Evolutionary conservation across 2,329 filamentous ascomycete species (phyloP).

Genomic region (Aspergillus sp.): DNA sequence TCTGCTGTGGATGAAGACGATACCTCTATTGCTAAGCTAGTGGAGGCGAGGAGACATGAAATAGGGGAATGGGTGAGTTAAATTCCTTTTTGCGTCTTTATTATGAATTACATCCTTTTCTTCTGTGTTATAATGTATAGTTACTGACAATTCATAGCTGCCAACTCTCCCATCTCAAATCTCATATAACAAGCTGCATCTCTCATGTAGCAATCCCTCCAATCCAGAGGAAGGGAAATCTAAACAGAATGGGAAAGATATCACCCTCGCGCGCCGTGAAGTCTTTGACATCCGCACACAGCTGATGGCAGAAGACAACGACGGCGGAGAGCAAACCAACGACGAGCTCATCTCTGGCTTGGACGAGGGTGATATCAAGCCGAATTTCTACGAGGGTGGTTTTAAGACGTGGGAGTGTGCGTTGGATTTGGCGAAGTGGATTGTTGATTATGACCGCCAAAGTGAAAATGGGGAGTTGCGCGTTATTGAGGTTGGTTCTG

Average conservation of each 20-base stretch:
- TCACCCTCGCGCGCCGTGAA: constrained; percentile 48
- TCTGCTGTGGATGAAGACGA: constrained; percentile 4
- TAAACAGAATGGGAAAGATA: background rate
- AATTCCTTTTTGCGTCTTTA: background rate
- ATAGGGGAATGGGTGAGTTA: constrained; percentile 43
- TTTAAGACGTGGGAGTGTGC: constrained; percentile 64
- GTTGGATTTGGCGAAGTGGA: constrained; percentile 46
- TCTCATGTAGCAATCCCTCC: no score
- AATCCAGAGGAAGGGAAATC: no score
- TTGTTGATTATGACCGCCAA: constrained; percentile 12
- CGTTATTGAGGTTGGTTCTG: constrained; percentile 27
- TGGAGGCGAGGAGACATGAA: constrained; percentile 35
- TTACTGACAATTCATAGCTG: constrained; percentile 34
- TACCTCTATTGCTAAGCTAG: constrained; percentile 19
- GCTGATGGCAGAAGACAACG: constrained; percentile 50
- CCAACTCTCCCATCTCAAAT: constrained; percentile 51
- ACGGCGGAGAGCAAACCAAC: constrained; percentile 30
- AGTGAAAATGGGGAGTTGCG: constrained; percentile 28
- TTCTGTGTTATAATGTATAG: background rate
- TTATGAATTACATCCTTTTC: background rate
- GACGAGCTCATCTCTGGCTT: constrained; percentile 41
- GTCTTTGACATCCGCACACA: constrained; percentile 57
- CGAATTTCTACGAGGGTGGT: constrained; percentile 57
- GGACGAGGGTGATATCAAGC: constrained; percentile 49
- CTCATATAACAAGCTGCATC: constrained; percentile 45